A percentile compares a stretch with the other conserved stretches of the same genome.
phyloP scores from a whole-genome alignment of 2,329 filamentous ascomycete species.

The Trichoderma sp. region DNA sequence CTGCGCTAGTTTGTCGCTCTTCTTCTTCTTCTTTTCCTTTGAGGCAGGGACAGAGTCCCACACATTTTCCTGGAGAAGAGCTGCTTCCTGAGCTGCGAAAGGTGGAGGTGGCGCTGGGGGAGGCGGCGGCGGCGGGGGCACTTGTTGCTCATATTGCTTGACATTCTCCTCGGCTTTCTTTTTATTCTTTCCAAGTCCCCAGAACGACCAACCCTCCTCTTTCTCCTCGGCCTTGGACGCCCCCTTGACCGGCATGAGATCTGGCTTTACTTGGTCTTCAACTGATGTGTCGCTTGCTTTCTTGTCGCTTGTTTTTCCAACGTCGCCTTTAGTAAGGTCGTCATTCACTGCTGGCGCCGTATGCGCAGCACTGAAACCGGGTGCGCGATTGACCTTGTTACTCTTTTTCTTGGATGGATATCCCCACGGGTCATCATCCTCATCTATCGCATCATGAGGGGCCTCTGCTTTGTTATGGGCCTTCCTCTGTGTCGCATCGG shows the following conservation, averaged over 20 bases:
- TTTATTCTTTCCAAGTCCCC: conserved; percentile 34
- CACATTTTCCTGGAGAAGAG: conserved; percentile 10
- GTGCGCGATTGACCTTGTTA: conserved; percentile 34
- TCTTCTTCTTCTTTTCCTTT: conserved; percentile 34
- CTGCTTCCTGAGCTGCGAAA: neutral
- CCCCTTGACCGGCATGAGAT: conserved; percentile 32
- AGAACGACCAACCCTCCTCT: conserved; percentile 36
- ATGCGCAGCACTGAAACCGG: conserved; percentile 30
- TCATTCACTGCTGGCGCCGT: conserved; percentile 25
- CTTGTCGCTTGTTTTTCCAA: conserved; percentile 45
- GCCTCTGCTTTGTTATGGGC: conserved; percentile 33
- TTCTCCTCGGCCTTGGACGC: conserved; percentile 26
- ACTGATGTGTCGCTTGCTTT: conserved; percentile 31
- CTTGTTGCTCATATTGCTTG: neutral
- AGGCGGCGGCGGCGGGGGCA: conserved; percentile 2
- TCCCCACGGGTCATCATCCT: conserved; percentile 37
- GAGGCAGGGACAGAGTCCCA: neutral
- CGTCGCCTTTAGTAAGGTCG: conserved; percentile 28
- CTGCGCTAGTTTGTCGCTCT: conserved; percentile 29
- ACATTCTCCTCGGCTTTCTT: conserved; percentile 24
- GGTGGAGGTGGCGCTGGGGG: neutral
- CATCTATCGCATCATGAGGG: conserved; percentile 31
- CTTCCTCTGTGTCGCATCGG: conserved; percentile 45
- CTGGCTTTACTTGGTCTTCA: conserved; percentile 21
- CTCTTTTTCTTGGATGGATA: conserved; percentile 45